These are phyloP conservation scores for Nadsonia starkeyi-henricii DNA, from an alignment of 1,139 yeast species.

Conservation along the genomic window DNA sequence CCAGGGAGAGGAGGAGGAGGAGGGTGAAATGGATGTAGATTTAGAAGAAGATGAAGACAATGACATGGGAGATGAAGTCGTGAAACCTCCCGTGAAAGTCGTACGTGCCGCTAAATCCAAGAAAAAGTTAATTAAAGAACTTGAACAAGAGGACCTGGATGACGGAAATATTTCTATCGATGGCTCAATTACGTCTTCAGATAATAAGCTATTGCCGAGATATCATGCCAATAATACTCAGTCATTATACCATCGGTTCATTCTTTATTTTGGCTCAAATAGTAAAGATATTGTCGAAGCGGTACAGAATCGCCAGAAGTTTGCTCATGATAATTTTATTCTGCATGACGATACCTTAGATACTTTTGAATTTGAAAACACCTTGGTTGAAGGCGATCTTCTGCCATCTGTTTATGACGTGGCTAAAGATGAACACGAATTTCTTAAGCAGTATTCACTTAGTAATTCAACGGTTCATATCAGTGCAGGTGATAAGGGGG, in stretches of 20 bases:
- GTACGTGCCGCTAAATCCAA: background rate
- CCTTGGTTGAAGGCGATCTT: background rate
- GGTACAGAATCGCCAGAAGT: constrained; percentile 11
- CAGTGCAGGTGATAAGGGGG: background rate
- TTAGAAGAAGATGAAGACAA: constrained; percentile 9
- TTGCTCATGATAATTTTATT: constrained; percentile 13
- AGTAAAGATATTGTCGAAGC: constrained; percentile 10
- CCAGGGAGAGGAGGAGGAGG: constrained; percentile 8
- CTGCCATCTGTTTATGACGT: background rate
- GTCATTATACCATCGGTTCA: background rate
- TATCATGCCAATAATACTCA: background rate
- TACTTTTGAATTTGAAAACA: constrained; percentile 7
- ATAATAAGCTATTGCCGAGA: background rate
- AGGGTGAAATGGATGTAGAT: constrained; percentile 9
- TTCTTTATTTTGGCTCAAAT: constrained; percentile 12
- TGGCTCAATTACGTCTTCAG: constrained; percentile 3
- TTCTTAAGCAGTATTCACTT: background rate
- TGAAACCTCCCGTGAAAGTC: constrained; percentile 1
- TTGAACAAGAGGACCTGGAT: constrained; percentile 11
- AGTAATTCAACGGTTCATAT: background rate
- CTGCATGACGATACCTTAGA: constrained; percentile 11
- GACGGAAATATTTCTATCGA: constrained; percentile 2
- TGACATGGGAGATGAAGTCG: constrained; percentile 4
- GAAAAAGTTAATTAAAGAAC: constrained; percentile 1
- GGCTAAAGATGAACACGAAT: background rate